These are phyloP conservation scores for Anthracocystis walkeri DNA, from an alignment of 1,284 basidiomycete genomes.

Conservation along the genomic window DNA sequence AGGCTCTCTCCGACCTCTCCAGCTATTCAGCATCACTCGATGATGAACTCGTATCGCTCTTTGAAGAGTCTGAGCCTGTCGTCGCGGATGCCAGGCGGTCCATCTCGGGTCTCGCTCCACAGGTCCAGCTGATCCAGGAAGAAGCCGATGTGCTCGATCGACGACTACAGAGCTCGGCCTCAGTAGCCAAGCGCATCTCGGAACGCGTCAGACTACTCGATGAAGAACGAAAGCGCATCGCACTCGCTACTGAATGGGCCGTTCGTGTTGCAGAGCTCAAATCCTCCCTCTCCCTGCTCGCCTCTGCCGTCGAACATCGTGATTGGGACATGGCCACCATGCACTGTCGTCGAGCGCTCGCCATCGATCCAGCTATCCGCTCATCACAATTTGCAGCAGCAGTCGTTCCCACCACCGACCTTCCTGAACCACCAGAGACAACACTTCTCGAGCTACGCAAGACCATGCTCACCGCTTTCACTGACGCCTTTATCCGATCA, in stretches of 20 bases:
- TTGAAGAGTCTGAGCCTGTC: conserved; percentile 73
- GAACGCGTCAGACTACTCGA: conserved; percentile 87
- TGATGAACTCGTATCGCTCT: conserved; percentile 78
- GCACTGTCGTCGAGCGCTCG: conserved; percentile 89
- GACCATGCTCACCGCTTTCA: conserved; percentile 82
- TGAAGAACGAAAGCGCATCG: conserved; percentile 87
- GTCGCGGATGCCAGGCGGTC: conserved; percentile 35
- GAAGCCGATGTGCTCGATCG: conserved; percentile 76
- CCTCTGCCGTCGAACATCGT: conserved; percentile 80
- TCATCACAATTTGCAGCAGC: conserved; percentile 86
- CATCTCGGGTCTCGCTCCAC: conserved; percentile 75
- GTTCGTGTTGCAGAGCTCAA: conserved; percentile 90
- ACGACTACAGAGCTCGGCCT: conserved; percentile 78
- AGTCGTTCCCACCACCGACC: conserved; percentile 88
- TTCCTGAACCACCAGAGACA: conserved; percentile 85
- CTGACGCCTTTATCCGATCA: conserved; percentile 82
- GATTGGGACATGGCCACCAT: conserved; percentile 96
- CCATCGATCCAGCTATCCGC: conserved; percentile 81
- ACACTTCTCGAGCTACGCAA: conserved; percentile 82
- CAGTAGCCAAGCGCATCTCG: conserved; percentile 88
- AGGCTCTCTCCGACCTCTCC: conserved; percentile 75
- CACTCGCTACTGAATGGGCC: conserved; percentile 85
- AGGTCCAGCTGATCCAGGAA: conserved; percentile 75
- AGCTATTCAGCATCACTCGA: conserved; percentile 83
- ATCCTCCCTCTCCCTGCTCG: conserved; percentile 83